Percentiles rank a stretch among this genome's conserved stretches.
These are phyloP conservation scores for Nemania diffusa DNA, from an alignment of 2,329 filamentous ascomycete species.

Conservation along the genomic window DNA sequence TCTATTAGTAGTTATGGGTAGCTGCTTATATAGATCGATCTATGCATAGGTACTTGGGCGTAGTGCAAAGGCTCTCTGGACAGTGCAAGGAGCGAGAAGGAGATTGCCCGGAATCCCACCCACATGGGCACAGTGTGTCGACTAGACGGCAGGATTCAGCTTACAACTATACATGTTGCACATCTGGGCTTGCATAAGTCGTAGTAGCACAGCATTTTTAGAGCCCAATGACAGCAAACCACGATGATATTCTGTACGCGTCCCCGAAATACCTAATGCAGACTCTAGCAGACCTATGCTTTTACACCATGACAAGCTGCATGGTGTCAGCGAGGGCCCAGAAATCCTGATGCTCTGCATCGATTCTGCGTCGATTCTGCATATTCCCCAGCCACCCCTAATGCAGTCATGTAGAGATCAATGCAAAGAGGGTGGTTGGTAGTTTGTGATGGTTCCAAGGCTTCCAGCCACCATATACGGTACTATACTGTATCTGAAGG, in stretches of 20 bases:
- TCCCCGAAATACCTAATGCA: no score
- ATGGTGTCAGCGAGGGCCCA: slow-evolving; percentile 30
- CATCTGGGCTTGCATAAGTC: slow-evolving; percentile 44
- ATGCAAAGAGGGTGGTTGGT: neutral
- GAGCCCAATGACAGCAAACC: slow-evolving; percentile 44
- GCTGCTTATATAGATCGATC: slow-evolving; percentile 33
- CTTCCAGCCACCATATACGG: slow-evolving; percentile 26
- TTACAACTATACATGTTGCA: slow-evolving; percentile 31
- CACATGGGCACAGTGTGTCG: slow-evolving; percentile 30
- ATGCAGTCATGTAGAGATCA: slow-evolving; percentile 4
- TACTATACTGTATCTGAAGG: neutral
- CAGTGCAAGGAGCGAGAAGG: neutral
- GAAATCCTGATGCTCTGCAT: slow-evolving; percentile 19
- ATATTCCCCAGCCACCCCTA: slow-evolving; percentile 30
- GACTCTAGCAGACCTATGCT: no score
- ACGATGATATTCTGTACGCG: slow-evolving; percentile 46
- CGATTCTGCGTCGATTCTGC: slow-evolving; percentile 1
- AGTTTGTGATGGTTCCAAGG: neutral
- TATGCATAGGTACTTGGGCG: neutral
- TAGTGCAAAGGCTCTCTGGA: neutral
- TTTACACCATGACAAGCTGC: slow-evolving; percentile 25
- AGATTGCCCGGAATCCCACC: slow-evolving; percentile 13
- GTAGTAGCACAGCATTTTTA: slow-evolving; percentile 29
- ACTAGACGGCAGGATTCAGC: slow-evolving; percentile 39
- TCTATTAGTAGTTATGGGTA: neutral